phyloP scores from a whole-genome alignment of 176 grass and related monocot genomes.

The Carex scoparia region DNA sequence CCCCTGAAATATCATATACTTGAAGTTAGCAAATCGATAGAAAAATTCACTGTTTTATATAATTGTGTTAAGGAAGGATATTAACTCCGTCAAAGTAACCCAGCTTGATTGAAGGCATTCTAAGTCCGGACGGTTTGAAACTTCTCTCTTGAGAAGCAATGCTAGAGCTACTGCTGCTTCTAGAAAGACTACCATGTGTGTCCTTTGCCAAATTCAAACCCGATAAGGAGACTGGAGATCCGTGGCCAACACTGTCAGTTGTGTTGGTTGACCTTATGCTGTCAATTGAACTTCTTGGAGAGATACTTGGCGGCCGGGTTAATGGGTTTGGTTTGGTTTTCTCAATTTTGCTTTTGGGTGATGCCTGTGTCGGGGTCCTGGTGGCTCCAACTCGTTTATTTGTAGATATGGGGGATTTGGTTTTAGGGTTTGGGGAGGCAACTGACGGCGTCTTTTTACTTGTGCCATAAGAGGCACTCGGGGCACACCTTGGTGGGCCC shows the following conservation, averaged over 20 bases:
- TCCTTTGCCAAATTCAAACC: slow-evolving; percentile 11
- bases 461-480: slow-evolving; percentile 16
- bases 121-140: slow-evolving; percentile 59
- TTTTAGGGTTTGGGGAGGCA: slow-evolving; percentile 18
- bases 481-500: slow-evolving; percentile 25
- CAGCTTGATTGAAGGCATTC: slow-evolving; percentile 62
- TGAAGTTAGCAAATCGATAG: slow-evolving; percentile 15
- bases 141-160: slow-evolving; percentile 34
- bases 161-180: slow-evolving; percentile 34
- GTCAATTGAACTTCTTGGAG: slow-evolving; percentile 77
- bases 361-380: slow-evolving; percentile 34
- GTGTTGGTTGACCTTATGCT: slow-evolving; percentile 46
- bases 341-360: slow-evolving; percentile 30
- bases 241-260: neutral
- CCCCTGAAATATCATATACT: slow-evolving; percentile 31
- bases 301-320: slow-evolving; percentile 32
- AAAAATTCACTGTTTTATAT: neutral
- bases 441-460: slow-evolving; percentile 13
- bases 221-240: slow-evolving; percentile 20
- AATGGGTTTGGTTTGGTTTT: neutral
- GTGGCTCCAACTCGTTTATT: slow-evolving; percentile 42
- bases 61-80: slow-evolving; percentile 14
- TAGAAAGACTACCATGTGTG: slow-evolving; percentile 18
- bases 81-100: slow-evolving; percentile 87
- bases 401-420: slow-evolving; percentile 26